Base-by-base conservation (phyloP, 2,329 filamentous ascomycete species). In the Alternaria atra region DNA sequence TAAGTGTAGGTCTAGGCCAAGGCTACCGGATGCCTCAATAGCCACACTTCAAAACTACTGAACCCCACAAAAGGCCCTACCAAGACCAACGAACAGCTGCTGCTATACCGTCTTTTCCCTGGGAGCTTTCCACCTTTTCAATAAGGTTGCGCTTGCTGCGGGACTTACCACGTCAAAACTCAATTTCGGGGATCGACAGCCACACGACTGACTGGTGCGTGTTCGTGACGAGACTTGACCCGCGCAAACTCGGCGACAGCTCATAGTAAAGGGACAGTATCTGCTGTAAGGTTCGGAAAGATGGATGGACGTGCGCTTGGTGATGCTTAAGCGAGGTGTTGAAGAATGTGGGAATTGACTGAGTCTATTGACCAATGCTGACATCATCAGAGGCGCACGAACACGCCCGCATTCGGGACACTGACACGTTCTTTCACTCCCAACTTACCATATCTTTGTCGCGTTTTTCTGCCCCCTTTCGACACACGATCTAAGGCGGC, bases 231-330 rank as follows among this genome's bases (percentile, higher is more conserved):
- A 53, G 40, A 46, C 48, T 27, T 44, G 12, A 13, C 13, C 30
- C 55, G 55, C 55, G 23, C 55, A 54, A 54, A 20, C 25, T 58
- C 55, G 55, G 50, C 55, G 27, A 53, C 15, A 15, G 25, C 39
- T 27, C 17, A 43, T 29, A 29, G 32, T 34, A 47, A 47, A 35
- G 42, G 15, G 23, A 10, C 17, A 32, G 32, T 30, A 20, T 17
- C 29, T 44, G 13, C 32, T 40, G 32, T 25, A 52, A 51, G 40
- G 40, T 35, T 37, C 47, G 40, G 30, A 23, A 44, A 37, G 23
- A 46, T 27, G 48, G 48, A 34, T 12, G 7, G 10, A 35, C 42
- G 40, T 29, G 27, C 50, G 27, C 23, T 12, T 47, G 20, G 37
- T 58, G 47, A 44, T 52, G 39, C 25, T 37, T 37, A n/a, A 23